A percentile compares a stretch with the other conserved stretches of the same genome.
Conservation (phyloP, 768 basidiomycete genomes). For the Sporobolomyces phaffii region DNA sequence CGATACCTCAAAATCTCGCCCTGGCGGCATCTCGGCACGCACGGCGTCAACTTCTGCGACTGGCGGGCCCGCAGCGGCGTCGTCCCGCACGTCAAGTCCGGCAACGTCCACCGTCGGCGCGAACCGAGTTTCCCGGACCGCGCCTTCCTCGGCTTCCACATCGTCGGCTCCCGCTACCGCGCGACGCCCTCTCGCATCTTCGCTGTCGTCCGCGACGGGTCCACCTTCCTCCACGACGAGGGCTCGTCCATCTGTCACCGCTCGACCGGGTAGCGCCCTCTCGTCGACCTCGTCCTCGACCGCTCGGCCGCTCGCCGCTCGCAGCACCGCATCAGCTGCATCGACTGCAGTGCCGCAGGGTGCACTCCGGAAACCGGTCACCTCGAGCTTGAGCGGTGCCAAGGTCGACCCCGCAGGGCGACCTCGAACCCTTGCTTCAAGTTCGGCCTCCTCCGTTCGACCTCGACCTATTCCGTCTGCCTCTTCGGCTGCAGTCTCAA, state of each 20-base stretch:
- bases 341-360: too few relatives aligned
- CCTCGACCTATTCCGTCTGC: background rate
- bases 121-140: background rate
- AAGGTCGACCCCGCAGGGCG: too few relatives aligned
- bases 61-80: too few relatives aligned
- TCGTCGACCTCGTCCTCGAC: background rate
- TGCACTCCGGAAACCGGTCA: background rate
- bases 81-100: too few relatives aligned
- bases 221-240: background rate
- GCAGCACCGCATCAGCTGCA: background rate
- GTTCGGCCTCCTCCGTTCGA: background rate
- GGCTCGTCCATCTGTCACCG: background rate
- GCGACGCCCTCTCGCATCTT: conserved; percentile 1
- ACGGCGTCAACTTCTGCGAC: too few relatives aligned
- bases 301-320: background rate
- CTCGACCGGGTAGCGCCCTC: background rate
- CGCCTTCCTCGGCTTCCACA: background rate
- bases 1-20: background rate
- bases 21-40: background rate
- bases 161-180: background rate
- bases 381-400: too few relatives aligned
- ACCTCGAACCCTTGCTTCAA: too few relatives aligned
- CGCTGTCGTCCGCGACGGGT: background rate
- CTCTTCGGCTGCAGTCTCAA: background rate
- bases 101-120: too few relatives aligned